These are phyloP conservation scores for Lenwebbia sp. DNA, from an alignment of 345 rosid species.

Conservation along the genomic window DNA sequence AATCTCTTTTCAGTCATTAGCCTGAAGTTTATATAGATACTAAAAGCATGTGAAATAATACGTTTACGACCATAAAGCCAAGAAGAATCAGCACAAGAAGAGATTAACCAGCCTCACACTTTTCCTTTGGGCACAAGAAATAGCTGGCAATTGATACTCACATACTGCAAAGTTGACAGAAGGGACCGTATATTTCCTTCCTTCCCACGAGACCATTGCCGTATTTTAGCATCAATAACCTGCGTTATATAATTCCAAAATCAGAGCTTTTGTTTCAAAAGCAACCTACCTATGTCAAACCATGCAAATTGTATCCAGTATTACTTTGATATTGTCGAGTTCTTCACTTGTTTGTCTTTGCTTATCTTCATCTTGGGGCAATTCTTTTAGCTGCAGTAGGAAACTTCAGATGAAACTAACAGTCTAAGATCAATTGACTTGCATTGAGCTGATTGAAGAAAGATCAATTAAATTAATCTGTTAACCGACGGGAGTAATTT, in stretches of 20 bases:
- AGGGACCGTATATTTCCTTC: conserved; percentile 89
- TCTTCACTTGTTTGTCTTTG: conserved; percentile 5
- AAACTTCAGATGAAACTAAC: neutral
- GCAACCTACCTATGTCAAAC: neutral
- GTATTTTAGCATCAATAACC: conserved; percentile 58
- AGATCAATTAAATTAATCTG: neutral
- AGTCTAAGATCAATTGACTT: neutral
- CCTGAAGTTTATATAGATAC: neutral
- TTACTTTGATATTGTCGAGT: conserved; percentile 43
- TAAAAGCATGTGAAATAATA: neutral
- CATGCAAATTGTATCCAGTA: neutral
- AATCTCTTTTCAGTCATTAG: neutral
- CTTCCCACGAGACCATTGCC: conserved; percentile 71
- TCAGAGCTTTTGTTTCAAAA: neutral
- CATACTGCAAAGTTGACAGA: conserved; percentile 81
- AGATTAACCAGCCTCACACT: neutral
- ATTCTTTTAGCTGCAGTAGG: conserved; percentile 45
- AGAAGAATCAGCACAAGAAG: neutral
- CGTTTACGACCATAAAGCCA: neutral
- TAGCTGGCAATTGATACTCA: conserved; percentile 22
- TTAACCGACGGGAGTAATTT: neutral
- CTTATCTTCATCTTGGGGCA: conserved; percentile 24
- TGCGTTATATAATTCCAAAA: conserved; percentile 9
- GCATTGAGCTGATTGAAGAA: neutral
- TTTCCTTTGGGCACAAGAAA: neutral